Evolutionary conservation across 345 rosid species (phyloP), one percentile per base, ranked within the genome.

Genomic region (Hevea brasiliensis): DNA sequence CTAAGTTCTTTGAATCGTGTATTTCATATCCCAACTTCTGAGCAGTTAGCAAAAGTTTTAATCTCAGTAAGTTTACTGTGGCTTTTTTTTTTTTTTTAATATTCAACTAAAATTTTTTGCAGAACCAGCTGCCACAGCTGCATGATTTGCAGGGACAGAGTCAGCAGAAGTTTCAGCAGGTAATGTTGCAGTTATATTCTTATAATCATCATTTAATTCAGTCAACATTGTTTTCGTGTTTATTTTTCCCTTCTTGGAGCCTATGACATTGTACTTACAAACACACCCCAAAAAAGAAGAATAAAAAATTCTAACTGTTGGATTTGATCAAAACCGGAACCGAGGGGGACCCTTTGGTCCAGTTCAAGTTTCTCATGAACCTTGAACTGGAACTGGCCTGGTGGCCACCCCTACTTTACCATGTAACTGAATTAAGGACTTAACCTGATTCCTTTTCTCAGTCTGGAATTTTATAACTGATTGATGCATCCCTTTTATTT

Each of bases 161-260:
- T 65, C 90, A 88, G 70, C 93, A 86, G 82, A 92, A 90, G 88
- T 86, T 88, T 84, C 91, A 85, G 71, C 79, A 84, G 84, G 90
- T 89, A 83, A 74, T 13, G 35, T 74, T 59, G 13, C 73, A 48
- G 57, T 71, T 72, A 40, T 41, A 75, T 71, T 67, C 67, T 45
- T 26, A 5, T 62, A 24, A 23, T 37, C 8, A n/a, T 65, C 15
- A n/a, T 21, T 51, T 23, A 47, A n/a, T 56, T 54, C 45, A 29
- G 58, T 24, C 48, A 48, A 14, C 66, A 15, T 51, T 50, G 27
- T 40, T 72, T 53, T 32, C 0, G 21, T 53, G 8, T 61, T 23
- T 56, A 58, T 57, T 32, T 50, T 66, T 21, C 75, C 13, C 50
- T 26, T 35, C 44, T 8, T 74, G 27, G 5, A 20, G 44, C 29